Evolutionary conservation across 352 stramenopile genomes (phyloP), one percentile per base, ranked within the genome.

Genomic region (Salisapilia sapeloensis): DNA sequence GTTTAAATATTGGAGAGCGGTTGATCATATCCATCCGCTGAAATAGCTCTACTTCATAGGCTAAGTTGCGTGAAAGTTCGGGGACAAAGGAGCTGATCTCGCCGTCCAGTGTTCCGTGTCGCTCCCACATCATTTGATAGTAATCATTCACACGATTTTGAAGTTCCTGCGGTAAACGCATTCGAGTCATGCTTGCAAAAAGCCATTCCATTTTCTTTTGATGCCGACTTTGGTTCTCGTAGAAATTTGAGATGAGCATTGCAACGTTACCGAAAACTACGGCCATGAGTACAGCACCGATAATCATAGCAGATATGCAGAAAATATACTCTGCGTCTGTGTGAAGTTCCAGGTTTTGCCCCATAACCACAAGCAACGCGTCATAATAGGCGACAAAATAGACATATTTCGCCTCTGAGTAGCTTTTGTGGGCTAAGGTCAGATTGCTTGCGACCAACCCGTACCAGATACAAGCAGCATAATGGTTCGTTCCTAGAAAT

Each of bases 181-280:
- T 82, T 22, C 63, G 50, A 35, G 60, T 72, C 75, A 91, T 91
- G 33, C 63, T 79, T 1, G 69, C 65, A 24, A 87, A 81, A 12
- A 91, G 54, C 61, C 65, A 82, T 36, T 85, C 74, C 75, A 91
- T 86, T 38, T 87, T 87, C 43, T 79, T 79, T 39, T 84, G 67
- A 40, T 85, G 69, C 6, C 53, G 75, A 46, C 75, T 85, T 29
- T 82, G 70, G 21, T 54, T 76, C 42, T 84, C 71, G 48, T 85
- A 84, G 45, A 85, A 85, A 41, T 85, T 91, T 15, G 67, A 58
- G 23, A 91, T 86, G 21, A 86, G 40, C 21, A 87, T 84, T 10
- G 67, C 69, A 18, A 91, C 75, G 31, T 87, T 85, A 39, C 75
- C 75, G 44, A 91, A 91, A 33, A 87, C 70, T 1, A 91, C 60